phyloP scores from a whole-genome alignment of 805 yeast species.

The Naumovozyma castellii region DNA sequence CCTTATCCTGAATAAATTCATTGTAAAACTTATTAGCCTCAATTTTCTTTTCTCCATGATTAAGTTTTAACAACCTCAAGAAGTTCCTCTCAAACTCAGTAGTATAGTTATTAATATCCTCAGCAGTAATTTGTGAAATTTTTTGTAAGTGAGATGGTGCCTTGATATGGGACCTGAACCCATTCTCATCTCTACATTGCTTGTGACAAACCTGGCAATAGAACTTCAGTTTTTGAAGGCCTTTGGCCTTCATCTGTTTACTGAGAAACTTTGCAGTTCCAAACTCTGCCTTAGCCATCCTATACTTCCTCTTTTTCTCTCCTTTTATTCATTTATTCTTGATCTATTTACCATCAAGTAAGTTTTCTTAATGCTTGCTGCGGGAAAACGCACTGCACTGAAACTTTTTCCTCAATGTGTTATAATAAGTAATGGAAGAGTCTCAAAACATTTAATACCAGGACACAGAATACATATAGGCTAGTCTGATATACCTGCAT shows the following conservation, averaged over 20 bases:
- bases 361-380: background rate
- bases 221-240: constrained; percentile 75
- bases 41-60: constrained; percentile 74
- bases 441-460: too few relatives aligned
- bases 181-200: constrained; percentile 94
- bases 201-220: constrained; percentile 89
- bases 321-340: too few relatives aligned
- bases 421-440: too few relatives aligned
- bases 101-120: constrained; percentile 51
- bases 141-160: constrained; percentile 69
- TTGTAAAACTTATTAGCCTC: constrained; percentile 83
- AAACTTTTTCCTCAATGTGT: too few relatives aligned
- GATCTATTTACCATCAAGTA: background rate
- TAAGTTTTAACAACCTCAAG: constrained; percentile 45
- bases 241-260: constrained; percentile 69
- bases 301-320: constrained; percentile 28
- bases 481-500: too few relatives aligned
- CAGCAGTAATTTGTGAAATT: constrained; percentile 39
- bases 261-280: constrained; percentile 65
- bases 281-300: constrained; percentile 40
- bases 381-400: too few relatives aligned
- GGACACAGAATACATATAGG: too few relatives aligned
- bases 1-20: constrained; percentile 72
- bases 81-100: constrained; percentile 54
- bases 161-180: constrained; percentile 80